Base-by-base conservation (phyloP, 2,329 filamentous ascomycete species). In the Pseudogymnoascus verrucosus region DNA sequence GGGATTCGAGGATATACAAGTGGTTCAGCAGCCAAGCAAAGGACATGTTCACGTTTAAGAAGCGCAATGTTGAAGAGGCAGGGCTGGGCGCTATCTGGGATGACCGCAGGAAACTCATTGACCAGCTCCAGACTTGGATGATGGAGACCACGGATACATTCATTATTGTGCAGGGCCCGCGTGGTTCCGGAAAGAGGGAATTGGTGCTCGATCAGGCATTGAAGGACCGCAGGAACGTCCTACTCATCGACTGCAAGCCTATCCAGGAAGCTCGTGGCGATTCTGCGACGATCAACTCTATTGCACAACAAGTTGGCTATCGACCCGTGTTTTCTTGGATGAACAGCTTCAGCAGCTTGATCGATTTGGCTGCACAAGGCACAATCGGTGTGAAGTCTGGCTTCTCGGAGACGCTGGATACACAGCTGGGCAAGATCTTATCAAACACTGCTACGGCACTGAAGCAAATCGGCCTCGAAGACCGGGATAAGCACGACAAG, bases 241-340 rank as follows among this genome's bases (percentile, higher is more conserved):
- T 98, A 2, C 79, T 96, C 3, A 84, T 98, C 51, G 95, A 99
- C 76, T 98, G 93, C 79, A 96, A 96, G 74, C 89, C 90, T 1
- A 90, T 98, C 10, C 89, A 93, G 65, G 93, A 98, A 75, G 92
- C 93, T 1, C 86, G 90, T 63, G 93, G 95, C 4, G 95, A 99
- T 72, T 87, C 88, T 6, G 85, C 87, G 2, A 96, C 90, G 0
- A 96, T 99, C 70, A 85, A 85, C 65, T 87, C 89, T 42, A 87
- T 95, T 5, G 95, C 93, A 0, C 78, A 80, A 1, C 86, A 93
- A 67, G 93, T 98, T 60, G 93, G 95, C 7, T 98, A 97, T 73
- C 83, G 90, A 7, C 95, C 95, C 0, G 86, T 99, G 0, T 99
- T 99, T 74, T 96, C 91, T 0, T 98, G 93, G 90, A 89, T 96